Conservation (phyloP, 192 early-diverging fungal species). For the Ambispora gerdemannii region DNA sequence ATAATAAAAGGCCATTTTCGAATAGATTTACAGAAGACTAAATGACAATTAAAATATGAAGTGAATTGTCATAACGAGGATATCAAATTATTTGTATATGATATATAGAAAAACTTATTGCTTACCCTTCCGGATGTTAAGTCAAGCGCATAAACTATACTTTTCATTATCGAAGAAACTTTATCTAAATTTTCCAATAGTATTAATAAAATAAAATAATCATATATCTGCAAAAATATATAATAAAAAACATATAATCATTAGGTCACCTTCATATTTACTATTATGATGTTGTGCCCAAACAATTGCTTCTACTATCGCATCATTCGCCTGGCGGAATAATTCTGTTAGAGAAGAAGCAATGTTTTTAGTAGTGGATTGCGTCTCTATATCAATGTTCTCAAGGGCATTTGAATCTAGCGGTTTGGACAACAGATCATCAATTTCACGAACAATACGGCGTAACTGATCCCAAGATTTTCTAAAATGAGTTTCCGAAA, state of each 20-base stretch:
- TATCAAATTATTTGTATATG: neutral
- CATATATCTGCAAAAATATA: too few species aligned
- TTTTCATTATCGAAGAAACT: conserved; percentile 8
- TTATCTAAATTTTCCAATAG: conserved; percentile 5
- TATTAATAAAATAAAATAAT: too few species aligned
- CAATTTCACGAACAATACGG: neutral
- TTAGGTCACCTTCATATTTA: conserved; percentile 20
- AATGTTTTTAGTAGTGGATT: too few species aligned
- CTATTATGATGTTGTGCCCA: conserved; percentile 6
- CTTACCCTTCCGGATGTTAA: conserved; percentile 30
- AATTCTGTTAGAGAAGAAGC: neutral
- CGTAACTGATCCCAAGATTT: conserved; percentile 21
- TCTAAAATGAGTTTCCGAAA: conserved; percentile 9
- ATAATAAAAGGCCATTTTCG: conserved; percentile 24
- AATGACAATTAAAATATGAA: conserved; percentile 2
- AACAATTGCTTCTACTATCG: conserved; percentile 16
- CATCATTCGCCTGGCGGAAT: neutral
- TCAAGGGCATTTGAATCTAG: neutral
- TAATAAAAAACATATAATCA: too few species aligned
- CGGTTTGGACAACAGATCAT: neutral
- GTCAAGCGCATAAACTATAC: conserved; percentile 22
- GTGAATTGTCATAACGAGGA: neutral
- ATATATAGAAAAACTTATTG: conserved; percentile 8
- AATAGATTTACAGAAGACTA: conserved; percentile 30
- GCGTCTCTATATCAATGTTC: neutral